Percentiles rank a stretch among this genome's conserved stretches.
These are phyloP conservation scores for Puccinia coronata DNA, from an alignment of 1,284 basidiomycete genomes.

Conservation along the genomic window DNA sequence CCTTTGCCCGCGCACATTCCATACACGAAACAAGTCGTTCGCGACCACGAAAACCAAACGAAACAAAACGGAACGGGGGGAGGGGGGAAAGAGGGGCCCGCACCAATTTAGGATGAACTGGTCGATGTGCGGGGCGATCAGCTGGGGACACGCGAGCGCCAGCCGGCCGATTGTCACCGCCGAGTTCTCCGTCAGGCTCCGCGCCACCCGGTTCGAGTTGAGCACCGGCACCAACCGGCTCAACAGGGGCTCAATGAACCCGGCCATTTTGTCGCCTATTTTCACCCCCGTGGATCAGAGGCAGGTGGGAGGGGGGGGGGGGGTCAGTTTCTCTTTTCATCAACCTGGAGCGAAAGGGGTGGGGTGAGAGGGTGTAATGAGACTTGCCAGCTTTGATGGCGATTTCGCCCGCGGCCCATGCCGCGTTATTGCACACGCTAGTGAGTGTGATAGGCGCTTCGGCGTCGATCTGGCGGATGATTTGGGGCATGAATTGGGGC, in stretches of 20 bases:
- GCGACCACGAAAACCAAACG: neutral
- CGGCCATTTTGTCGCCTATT: conserved; percentile 76
- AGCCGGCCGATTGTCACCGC: conserved; percentile 98
- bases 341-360: too few species aligned
- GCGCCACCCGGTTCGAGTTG: conserved; percentile 82
- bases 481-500: conserved; percentile 81
- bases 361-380: conserved; percentile 63
- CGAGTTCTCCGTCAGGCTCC: conserved; percentile 94
- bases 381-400: conserved; percentile 62
- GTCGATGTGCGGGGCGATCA: conserved; percentile 85
- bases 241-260: conserved; percentile 84
- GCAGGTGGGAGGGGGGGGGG: neutral
- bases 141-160: conserved; percentile 82
- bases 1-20: too few species aligned
- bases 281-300: neutral
- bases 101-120: conserved; percentile 90
- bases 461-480: conserved; percentile 84
- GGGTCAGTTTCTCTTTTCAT: neutral
- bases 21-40: neutral
- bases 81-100: neutral
- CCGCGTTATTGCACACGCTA: conserved; percentile 98
- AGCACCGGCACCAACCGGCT: conserved; percentile 88
- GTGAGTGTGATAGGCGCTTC: conserved; percentile 88
- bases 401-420: conserved; percentile 98
- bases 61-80: neutral